A percentile compares a stretch with the other conserved stretches of the same genome.
phyloP scores from a whole-genome alignment of 805 yeast genomes.

The Metahyphopichia silvanorum region DNA sequence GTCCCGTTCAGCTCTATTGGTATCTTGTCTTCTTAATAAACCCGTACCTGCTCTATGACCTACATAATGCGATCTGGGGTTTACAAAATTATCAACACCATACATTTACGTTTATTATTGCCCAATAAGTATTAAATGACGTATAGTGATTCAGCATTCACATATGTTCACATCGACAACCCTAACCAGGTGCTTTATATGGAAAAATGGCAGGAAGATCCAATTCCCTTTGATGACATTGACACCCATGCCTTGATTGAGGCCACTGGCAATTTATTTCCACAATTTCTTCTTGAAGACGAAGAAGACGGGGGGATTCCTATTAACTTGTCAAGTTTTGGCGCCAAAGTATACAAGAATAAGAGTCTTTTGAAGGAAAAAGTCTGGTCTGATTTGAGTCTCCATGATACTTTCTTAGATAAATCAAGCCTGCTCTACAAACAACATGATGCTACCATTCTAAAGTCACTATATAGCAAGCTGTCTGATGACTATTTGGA shows the following conservation, averaged over 20 bases:
- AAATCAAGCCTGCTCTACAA: conserved; percentile 13
- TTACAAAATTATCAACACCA: too few relatives aligned
- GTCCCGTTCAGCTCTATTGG: too few relatives aligned
- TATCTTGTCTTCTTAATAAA: too few relatives aligned
- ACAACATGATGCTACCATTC: conserved; percentile 27
- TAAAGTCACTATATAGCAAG: conserved; percentile 23
- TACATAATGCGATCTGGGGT: too few relatives aligned
- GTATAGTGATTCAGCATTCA: conserved; percentile 17
- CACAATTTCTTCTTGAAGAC: conserved; percentile 32
- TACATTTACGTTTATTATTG: too few relatives aligned
- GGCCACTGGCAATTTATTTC: conserved; percentile 33
- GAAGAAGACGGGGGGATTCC: conserved; percentile 41
- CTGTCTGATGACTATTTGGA: conserved; percentile 10
- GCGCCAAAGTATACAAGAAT: conserved; percentile 38
- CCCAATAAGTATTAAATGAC: too few relatives aligned
- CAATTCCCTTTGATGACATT: conserved; percentile 39
- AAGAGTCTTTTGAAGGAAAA: conserved; percentile 24
- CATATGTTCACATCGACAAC: conserved; percentile 35
- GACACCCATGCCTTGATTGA: conserved; percentile 37
- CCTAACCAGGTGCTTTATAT: conserved; percentile 38
- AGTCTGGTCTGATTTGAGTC: conserved; percentile 33
- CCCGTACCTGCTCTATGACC: too few relatives aligned
- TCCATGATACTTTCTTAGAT: conserved; percentile 24
- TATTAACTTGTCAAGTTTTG: conserved; percentile 31
- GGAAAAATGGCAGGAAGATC: conserved; percentile 40